Evolutionary conservation across 371 early-diverging fungal genomes (phyloP).

Genomic region (Syncephalastrum sp.): DNA sequence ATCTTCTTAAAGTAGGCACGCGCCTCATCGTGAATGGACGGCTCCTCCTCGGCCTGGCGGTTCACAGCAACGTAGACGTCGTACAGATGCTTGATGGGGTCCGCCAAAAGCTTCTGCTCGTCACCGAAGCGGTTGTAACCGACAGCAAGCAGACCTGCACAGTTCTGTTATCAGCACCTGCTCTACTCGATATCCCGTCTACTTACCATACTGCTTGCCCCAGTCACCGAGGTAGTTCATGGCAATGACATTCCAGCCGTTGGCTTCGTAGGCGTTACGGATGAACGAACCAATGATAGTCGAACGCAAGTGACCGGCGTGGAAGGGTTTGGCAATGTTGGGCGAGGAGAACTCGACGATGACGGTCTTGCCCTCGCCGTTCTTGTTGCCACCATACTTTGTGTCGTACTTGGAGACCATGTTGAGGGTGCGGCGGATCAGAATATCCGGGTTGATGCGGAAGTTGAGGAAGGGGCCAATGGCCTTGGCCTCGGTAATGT

Average conservation of each 20-base stretch:
- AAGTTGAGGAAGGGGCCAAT: slow-evolving; percentile 89
- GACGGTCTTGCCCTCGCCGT: slow-evolving; percentile 69
- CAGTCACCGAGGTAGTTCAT: slow-evolving; percentile 99
- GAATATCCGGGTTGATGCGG: slow-evolving; percentile 60
- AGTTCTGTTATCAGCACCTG: background rate
- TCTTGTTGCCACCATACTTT: slow-evolving; percentile 66
- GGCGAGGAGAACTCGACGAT: slow-evolving; percentile 97
- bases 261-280: slow-evolving; percentile 74
- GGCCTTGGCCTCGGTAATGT: slow-evolving; percentile 55
- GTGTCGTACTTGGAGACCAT: slow-evolving; percentile 48
- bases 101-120: slow-evolving; percentile 72
- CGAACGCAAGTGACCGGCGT: slow-evolving; percentile 97
- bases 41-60: slow-evolving; percentile 69
- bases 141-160: slow-evolving; percentile 83
- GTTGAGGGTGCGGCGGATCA: slow-evolving; percentile 53
- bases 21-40: slow-evolving; percentile 83
- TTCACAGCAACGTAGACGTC: slow-evolving; percentile 97
- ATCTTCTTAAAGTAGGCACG: slow-evolving; percentile 96
- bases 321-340: slow-evolving; percentile 99
- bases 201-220: slow-evolving; percentile 98
- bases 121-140: slow-evolving; percentile 85
- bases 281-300: slow-evolving; percentile 98
- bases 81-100: slow-evolving; percentile 94
- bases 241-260: slow-evolving; percentile 87
- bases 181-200: background rate